Evolutionary conservation across 495 filamentous ascomycete genomes (phyloP).

Genomic region (Hyaloscypha finlandica): DNA sequence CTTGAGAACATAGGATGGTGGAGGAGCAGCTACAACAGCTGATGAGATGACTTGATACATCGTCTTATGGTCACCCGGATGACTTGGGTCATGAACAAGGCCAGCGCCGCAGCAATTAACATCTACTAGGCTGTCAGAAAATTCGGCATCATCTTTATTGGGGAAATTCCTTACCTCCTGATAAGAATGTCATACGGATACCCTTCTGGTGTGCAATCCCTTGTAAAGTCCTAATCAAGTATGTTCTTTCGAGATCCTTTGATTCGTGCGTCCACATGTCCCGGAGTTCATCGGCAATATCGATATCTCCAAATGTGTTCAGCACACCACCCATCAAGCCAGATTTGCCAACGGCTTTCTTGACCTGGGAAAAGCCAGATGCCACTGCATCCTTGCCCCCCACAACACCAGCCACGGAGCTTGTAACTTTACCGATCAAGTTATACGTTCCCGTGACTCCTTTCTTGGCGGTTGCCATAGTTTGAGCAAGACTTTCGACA

Average conservation of each 20-base stretch:
- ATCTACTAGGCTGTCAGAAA: conserved; percentile 41
- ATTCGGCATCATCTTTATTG: not conserved
- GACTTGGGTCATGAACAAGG: conserved; percentile 88
- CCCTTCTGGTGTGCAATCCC: conserved; percentile 92
- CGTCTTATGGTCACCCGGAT: conserved; percentile 93
- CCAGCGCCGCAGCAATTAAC: conserved; percentile 93
- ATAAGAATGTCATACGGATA: conserved; percentile 93
- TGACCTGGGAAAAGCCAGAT: conserved; percentile 89
- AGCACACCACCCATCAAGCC: conserved; percentile 93
- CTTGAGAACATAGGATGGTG: conserved; percentile 81
- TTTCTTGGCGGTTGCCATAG: conserved; percentile 93
- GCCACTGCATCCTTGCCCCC: conserved; percentile 90
- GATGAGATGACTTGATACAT: conserved; percentile 98
- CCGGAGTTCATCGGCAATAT: conserved; percentile 88
- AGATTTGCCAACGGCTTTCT: conserved; percentile 91
- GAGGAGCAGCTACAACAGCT: conserved; percentile 86
- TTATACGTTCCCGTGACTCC: conserved; percentile 95
- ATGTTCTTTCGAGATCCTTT: conserved; percentile 96
- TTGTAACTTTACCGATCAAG: conserved; percentile 88
- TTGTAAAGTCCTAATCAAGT: conserved; percentile 92
- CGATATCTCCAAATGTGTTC: conserved; percentile 96
- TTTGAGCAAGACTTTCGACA: conserved; percentile 84
- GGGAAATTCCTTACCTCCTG: conserved; percentile 59
- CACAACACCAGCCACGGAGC: conserved; percentile 90
- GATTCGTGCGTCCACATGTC: conserved; percentile 98